These are phyloP conservation scores for Neurospora sp. DNA, from an alignment of 495 filamentous ascomycete species.

Conservation along the genomic window DNA sequence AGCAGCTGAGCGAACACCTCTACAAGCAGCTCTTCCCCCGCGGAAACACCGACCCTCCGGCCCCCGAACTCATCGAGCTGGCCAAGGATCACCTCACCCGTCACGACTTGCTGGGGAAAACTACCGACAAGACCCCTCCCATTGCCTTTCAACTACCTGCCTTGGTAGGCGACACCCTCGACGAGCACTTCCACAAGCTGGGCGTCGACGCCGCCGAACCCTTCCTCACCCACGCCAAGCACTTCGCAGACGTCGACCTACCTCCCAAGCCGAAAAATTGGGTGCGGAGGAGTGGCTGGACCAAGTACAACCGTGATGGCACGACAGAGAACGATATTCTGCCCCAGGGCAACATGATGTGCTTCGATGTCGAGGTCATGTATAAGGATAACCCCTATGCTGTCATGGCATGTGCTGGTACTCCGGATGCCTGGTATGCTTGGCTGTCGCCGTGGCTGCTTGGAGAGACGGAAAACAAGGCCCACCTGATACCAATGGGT, in stretches of 20 bases:
- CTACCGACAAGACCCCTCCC: slow-evolving; percentile 59
- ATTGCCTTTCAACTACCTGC: slow-evolving; percentile 77
- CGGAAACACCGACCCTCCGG: slow-evolving; percentile 41
- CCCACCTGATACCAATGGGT: slow-evolving; percentile 80
- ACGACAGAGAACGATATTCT: slow-evolving; percentile 57
- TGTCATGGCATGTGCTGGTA: slow-evolving; percentile 90
- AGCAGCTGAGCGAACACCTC: slow-evolving; percentile 77
- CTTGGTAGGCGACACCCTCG: slow-evolving; percentile 70
- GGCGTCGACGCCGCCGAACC: slow-evolving; percentile 83
- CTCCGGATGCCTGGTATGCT: slow-evolving; percentile 84
- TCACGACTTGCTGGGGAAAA: slow-evolving; percentile 87
- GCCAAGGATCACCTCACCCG: slow-evolving; percentile 73
- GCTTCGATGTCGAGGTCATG: slow-evolving; percentile 96
- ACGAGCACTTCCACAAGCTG: slow-evolving; percentile 91
- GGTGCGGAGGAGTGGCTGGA: slow-evolving; percentile 81
- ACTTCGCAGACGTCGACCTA: slow-evolving; percentile 53
- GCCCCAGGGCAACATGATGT: slow-evolving; percentile 71
- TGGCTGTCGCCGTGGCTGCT: slow-evolving; percentile 97
- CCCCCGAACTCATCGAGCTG: slow-evolving; percentile 62
- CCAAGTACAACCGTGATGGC: slow-evolving; percentile 74
- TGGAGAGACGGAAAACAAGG: slow-evolving; percentile 62
- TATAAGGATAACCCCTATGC: slow-evolving; percentile 86
- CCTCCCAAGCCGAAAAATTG: slow-evolving; percentile 73
- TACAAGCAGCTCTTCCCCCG: slow-evolving; percentile 67
- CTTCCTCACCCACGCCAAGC: slow-evolving; percentile 65